phyloP scores from a whole-genome alignment of 441 rosid species.

The Adansonia grandidieri region DNA sequence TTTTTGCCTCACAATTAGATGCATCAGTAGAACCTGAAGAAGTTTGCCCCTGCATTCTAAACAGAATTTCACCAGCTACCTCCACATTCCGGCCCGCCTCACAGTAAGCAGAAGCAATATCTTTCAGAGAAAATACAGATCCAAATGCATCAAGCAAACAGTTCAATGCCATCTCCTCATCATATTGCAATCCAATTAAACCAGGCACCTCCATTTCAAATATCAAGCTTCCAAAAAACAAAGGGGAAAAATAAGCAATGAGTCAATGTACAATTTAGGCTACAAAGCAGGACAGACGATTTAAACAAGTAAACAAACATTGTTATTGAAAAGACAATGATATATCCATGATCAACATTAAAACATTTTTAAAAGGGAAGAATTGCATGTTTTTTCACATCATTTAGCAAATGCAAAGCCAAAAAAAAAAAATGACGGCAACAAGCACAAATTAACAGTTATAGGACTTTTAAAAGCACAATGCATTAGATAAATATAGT shows the following conservation, averaged over 20 bases:
- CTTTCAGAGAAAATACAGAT: constrained; percentile 44
- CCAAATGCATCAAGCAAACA: constrained; percentile 55
- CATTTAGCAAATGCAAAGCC: neutral
- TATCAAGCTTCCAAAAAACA: constrained; percentile 10
- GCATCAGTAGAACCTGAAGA: constrained; percentile 22
- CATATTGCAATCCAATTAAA: constrained; percentile 28
- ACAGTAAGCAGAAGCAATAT: constrained; percentile 54
- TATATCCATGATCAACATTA: neutral
- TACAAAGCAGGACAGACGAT: neutral
- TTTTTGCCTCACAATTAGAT: constrained; percentile 24
- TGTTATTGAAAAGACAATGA: neutral
- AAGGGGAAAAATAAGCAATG: neutral
- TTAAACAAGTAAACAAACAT: neutral
- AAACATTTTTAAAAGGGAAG: neutral
- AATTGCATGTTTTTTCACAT: neutral
- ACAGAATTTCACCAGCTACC: constrained; percentile 48
- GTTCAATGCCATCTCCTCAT: constrained; percentile 49
- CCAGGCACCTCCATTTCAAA: constrained; percentile 49
- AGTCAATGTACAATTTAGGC: constrained; percentile 10
- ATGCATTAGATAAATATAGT: neutral
- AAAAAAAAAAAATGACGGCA: neutral
- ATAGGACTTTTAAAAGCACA: neutral
- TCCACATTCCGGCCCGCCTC: constrained; percentile 42
- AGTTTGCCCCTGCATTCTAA: constrained; percentile 35
- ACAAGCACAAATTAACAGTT: neutral